Evolutionary conservation across 345 rosid genomes (phyloP), one percentile per base, ranked within the genome.

Genomic region (Clarkia xantiana): DNA sequence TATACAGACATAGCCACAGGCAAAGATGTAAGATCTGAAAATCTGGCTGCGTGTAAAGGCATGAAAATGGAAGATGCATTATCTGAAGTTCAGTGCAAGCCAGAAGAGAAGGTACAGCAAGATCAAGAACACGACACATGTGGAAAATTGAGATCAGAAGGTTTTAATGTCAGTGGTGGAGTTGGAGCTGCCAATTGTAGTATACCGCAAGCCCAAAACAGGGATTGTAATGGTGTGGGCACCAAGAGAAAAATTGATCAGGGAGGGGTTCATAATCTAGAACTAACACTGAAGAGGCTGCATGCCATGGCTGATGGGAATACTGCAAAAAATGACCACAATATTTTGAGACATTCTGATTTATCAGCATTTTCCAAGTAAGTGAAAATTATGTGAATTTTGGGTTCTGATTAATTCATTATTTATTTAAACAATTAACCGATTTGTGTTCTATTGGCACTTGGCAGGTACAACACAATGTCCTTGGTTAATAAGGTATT

Each of bases 331-430:
- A 67, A 70, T 51, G 81, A 74, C 38, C 70, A 23, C 60, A 76
- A 67, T 56, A 65, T 66, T 60, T 49, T 84, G 65, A 72, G 73
- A 62, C 94, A 76, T 64, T 84, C 86, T 38, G 67, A 67, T 67
- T 65, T 65, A 36, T 84, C 89, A 62, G 81, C 89, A 43, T 81
- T 81, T 73, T 81, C 82, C 46, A 84, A 76, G 94, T 81, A 72
- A 65, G 74, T 58, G 56, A 52, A 19, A 40, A 42, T 40, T 29
- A 25, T 44, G 10, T 18, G 16, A 59, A 52, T 12, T n/a, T 14
- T 47, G 14, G 53, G 45, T 51, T 25, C 4, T 62, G 47, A 16
- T 50, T 48, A 41, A 34, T 57, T 49, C 61, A 55, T 50, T 23
- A 11, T n/a, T 49, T 49, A 8, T 17, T 47, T 42, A 41, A 50